Conservation (phyloP, 2,329 filamentous ascomycete species). For the Diplodia scrobiculata region DNA sequence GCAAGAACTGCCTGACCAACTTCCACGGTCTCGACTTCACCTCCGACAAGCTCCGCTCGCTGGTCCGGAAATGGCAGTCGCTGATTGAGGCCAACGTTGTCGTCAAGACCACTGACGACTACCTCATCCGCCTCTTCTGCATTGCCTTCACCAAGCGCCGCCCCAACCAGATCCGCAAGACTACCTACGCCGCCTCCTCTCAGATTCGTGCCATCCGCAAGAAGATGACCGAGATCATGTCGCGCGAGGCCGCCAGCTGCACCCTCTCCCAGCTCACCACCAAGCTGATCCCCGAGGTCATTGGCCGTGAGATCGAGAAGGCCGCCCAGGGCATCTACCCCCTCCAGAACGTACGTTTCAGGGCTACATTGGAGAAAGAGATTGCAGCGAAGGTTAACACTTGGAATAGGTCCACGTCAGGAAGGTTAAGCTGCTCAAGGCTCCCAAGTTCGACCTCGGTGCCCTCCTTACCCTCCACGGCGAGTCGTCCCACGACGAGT, state of each 20-base stretch:
- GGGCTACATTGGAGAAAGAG: conserved; percentile 1
- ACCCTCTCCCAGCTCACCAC: conserved; percentile 94
- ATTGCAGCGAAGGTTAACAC: conserved; percentile 34
- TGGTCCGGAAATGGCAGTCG: conserved; percentile 99
- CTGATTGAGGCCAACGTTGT: conserved; percentile 99
- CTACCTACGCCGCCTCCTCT: conserved; percentile 94
- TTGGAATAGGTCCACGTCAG: conserved; percentile 86
- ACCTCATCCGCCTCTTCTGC: conserved; percentile 97
- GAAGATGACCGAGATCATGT: conserved; percentile 99
- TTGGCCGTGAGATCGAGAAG: conserved; percentile 99
- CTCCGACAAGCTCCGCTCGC: conserved; percentile 98
- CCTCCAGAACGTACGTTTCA: conserved; percentile 81
- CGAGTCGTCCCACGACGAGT: conserved; percentile 93
- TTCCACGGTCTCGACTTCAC: conserved; percentile 99
- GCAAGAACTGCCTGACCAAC: conserved; percentile 99
- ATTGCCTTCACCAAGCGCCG: conserved; percentile 99
- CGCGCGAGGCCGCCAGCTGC: conserved; percentile 91
- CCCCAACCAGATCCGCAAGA: conserved; percentile 99
- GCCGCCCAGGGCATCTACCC: conserved; percentile 99
- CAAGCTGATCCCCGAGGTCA: conserved; percentile 99
- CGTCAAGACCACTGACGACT: conserved; percentile 99
- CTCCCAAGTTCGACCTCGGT: conserved; percentile 98
- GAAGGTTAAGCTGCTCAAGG: conserved; percentile 99
- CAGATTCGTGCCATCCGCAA: conserved; percentile 98
- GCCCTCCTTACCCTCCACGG: conserved; percentile 94